Evolutionary conservation across 78 protist species (phyloP), one percentile per base, ranked within the genome.

Genomic region (Cyanophora paradoxa): DNA sequence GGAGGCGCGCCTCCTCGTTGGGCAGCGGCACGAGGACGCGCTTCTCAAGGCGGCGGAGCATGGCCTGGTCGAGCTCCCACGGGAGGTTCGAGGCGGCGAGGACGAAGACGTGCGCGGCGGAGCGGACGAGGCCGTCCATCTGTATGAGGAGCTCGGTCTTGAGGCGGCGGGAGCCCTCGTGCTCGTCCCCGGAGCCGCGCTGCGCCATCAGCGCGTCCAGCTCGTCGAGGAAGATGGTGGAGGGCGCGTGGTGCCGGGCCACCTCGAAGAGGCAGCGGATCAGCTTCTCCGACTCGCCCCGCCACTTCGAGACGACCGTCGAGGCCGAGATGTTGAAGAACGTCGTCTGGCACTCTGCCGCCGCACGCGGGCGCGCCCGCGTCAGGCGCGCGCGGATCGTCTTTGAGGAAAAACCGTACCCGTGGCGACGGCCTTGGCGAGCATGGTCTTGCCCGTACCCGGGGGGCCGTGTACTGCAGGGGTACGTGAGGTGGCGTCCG

Each of bases 291-390:
- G 94, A 82, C 46, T 94, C 97, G 26, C 97, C 97, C 36, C 85
- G 79, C 83, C 84, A 88, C 78, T 91, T 89, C 74, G 76, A 65
- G 44, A 92, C 92, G 41, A 93, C 56, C 1, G 94, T 66, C 1
- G 91, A 90, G 16, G 99, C 96, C 19, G 85, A 72, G 48, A 93
- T 86, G 75, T 75, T 85, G 79, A 95, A 94, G 81, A 95, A 95
- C 14, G 91, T 94, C 7, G 97, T 93, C 16, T 79, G 72, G 70
- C 94, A 80, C 87, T 96, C 97, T 41, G 86, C 72, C 4, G 98
- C 98, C 30, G 89, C 95, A n/a, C n/a, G n/a, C n/a, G n/a, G n/a
- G n/a, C 0, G 97, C 97, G 82, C 90, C 92, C 24, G 97, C 86
- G 50, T 8, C 50, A 44, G 50, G 8, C n/a, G 50, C n/a, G 50